Conservation (phyloP, 1,139 yeast species). For the Candida anutae region DNA sequence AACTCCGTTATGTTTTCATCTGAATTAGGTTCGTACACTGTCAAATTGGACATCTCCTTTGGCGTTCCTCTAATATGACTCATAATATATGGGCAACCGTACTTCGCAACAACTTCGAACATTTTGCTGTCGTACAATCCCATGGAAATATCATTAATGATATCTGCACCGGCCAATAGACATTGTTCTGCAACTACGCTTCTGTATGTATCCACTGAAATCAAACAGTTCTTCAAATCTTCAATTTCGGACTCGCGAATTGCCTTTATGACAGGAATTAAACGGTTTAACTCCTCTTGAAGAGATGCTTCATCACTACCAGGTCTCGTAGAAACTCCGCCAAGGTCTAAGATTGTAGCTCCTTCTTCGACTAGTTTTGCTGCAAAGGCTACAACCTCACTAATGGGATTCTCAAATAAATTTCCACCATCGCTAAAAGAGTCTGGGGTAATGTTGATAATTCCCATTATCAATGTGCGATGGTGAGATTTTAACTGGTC, state of each 20-base stretch:
- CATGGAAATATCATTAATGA: slow-evolving; percentile 85
- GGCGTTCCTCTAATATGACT: slow-evolving; percentile 87
- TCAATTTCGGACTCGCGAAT: slow-evolving; percentile 37
- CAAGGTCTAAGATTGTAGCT: slow-evolving; percentile 71
- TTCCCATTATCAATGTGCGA: slow-evolving; percentile 66
- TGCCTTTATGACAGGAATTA: slow-evolving; percentile 60
- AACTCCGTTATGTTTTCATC: slow-evolving; percentile 34
- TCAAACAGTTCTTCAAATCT: slow-evolving; percentile 34
- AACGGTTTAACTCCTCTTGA: slow-evolving; percentile 56
- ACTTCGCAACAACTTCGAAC: slow-evolving; percentile 57
- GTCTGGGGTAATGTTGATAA: slow-evolving; percentile 86
- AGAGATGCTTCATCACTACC: slow-evolving; percentile 54
- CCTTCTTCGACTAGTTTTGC: slow-evolving; percentile 46
- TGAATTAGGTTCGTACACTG: slow-evolving; percentile 43
- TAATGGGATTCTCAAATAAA: slow-evolving; percentile 18
- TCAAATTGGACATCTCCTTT: slow-evolving; percentile 57
- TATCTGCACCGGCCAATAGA: slow-evolving; percentile 74
- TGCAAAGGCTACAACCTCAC: slow-evolving; percentile 29
- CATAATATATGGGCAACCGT: slow-evolving; percentile 70
- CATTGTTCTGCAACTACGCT: slow-evolving; percentile 65
- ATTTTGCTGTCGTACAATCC: slow-evolving; percentile 64
- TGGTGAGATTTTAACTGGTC: slow-evolving; percentile 28
- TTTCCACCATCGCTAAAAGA: slow-evolving; percentile 89
- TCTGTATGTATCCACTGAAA: slow-evolving; percentile 84
- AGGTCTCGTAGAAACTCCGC: slow-evolving; percentile 91